A percentile compares a stretch with the other conserved stretches of the same genome.
Evolutionary conservation across 345 rosid genomes (phyloP).

Genomic region (Lepidium africanum): DNA sequence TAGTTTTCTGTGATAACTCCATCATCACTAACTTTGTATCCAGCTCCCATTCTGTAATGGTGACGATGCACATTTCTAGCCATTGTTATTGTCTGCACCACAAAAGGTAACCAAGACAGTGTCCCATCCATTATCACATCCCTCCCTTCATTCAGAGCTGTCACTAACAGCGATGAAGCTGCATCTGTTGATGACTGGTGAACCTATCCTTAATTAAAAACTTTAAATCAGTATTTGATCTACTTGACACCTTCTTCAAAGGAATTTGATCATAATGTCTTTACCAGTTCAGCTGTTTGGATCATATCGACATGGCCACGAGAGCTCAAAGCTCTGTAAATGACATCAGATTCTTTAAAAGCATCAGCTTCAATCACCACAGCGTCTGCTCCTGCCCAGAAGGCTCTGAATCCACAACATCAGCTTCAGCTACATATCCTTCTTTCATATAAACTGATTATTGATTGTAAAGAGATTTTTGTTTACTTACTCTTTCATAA

Average conservation of each 20-base stretch:
- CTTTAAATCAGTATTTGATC: background rate
- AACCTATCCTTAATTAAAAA: constrained; percentile 38
- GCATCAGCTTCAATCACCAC: constrained; percentile 94
- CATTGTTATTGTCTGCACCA: constrained; percentile 84
- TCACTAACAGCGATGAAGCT: constrained; percentile 85
- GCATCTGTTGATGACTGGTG: constrained; percentile 96
- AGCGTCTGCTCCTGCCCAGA: constrained; percentile 80
- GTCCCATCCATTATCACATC: constrained; percentile 98
- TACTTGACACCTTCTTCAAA: background rate
- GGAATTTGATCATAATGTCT: background rate
- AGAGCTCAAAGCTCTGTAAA: constrained; percentile 81
- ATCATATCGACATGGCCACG: constrained; percentile 84
- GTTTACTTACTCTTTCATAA: constrained; percentile 90
- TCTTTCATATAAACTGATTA: background rate
- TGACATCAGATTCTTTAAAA: constrained; percentile 92
- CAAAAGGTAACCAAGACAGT: constrained; percentile 85
- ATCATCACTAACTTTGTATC: constrained; percentile 54
- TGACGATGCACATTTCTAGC: constrained; percentile 76
- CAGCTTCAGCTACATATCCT: background rate
- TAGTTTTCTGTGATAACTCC: constrained; percentile 71
- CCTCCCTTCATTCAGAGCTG: constrained; percentile 86
- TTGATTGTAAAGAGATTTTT: background rate
- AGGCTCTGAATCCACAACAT: constrained; percentile 44
- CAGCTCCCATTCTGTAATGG: constrained; percentile 82
- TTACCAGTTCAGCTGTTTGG: constrained; percentile 83